Conservation (phyloP, 805 yeast species). For the Candida parachauliodes region DNA sequence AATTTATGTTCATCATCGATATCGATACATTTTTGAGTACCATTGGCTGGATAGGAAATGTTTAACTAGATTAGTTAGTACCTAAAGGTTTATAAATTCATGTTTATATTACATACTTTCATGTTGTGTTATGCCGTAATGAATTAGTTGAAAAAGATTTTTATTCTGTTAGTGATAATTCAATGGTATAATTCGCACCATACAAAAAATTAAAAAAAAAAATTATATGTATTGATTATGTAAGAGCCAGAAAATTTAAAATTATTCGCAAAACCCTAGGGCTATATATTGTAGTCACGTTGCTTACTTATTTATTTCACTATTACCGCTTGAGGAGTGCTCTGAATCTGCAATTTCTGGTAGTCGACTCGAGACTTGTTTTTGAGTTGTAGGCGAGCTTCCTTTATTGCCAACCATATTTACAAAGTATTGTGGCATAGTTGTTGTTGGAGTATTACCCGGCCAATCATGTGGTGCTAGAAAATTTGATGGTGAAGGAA, state of each 20-base stretch:
- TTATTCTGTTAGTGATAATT: slow-evolving; percentile 5
- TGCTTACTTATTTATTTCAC: background rate
- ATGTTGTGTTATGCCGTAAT: slow-evolving; percentile 27
- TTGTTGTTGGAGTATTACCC: slow-evolving; percentile 29
- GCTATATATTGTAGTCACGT: background rate
- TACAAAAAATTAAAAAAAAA: background rate
- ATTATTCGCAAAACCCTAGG: slow-evolving; percentile 4
- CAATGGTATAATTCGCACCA: background rate
- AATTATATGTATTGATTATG: no score
- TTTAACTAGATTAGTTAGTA: slow-evolving; percentile 60
- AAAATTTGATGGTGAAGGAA: slow-evolving; percentile 64
- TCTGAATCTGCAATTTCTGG: slow-evolving; percentile 2
- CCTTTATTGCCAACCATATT: no score
- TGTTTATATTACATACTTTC: slow-evolving; percentile 37
- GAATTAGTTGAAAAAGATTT: slow-evolving; percentile 7
- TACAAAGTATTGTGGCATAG: slow-evolving; percentile 39
- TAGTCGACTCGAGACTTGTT: slow-evolving; percentile 2
- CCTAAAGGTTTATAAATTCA: background rate
- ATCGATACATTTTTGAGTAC: slow-evolving; percentile 97
- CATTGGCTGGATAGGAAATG: slow-evolving; percentile 99
- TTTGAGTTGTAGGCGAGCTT: slow-evolving; percentile 2
- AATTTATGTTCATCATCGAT: slow-evolving; percentile 99
- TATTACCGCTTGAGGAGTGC: no score
- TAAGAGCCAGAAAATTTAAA: no score
- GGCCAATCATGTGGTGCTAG: slow-evolving; percentile 54